Evolutionary conservation across 352 stramenopile genomes (phyloP).

Genomic region (Phytophthora nicotianae): DNA sequence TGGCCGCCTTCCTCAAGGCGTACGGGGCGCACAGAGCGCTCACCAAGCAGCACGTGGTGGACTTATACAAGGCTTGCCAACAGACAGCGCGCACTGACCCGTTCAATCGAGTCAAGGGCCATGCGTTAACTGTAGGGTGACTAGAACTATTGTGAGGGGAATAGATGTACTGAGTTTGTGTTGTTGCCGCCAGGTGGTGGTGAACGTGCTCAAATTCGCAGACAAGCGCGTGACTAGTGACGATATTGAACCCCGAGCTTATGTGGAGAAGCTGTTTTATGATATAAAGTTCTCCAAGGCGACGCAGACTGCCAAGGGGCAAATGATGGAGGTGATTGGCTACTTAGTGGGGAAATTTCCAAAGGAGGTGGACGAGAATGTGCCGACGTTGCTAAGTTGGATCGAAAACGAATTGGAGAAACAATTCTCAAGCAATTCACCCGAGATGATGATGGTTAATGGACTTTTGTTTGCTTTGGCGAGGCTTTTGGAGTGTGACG

Average conservation of each 20-base stretch:
- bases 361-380: constrained; percentile 31
- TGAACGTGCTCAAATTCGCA: constrained; percentile 60
- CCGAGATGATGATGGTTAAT: constrained; percentile 80
- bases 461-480: constrained; percentile 68
- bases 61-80: constrained; percentile 52
- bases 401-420: constrained; percentile 76
- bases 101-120: constrained; percentile 71
- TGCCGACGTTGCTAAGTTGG: constrained; percentile 56
- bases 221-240: constrained; percentile 38
- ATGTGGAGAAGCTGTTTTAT: constrained; percentile 74
- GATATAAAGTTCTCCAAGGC: constrained; percentile 80
- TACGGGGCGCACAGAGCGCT: constrained; percentile 57
- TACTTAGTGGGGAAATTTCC: constrained; percentile 63
- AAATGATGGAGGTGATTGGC: constrained; percentile 70
- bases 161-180: constrained; percentile 1
- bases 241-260: constrained; percentile 55
- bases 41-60: constrained; percentile 50
- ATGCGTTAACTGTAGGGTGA: constrained; percentile 36
- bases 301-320: constrained; percentile 71
- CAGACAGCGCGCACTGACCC: constrained; percentile 54
- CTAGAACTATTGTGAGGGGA: neutral
- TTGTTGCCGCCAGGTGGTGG: constrained; percentile 46
- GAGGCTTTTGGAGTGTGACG: constrained; percentile 57
- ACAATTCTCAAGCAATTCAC: constrained; percentile 65
- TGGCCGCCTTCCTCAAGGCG: constrained; percentile 56